These are phyloP conservation scores for Lenzites betulinus DNA, from an alignment of 768 basidiomycete genomes.

Conservation along the genomic window DNA sequence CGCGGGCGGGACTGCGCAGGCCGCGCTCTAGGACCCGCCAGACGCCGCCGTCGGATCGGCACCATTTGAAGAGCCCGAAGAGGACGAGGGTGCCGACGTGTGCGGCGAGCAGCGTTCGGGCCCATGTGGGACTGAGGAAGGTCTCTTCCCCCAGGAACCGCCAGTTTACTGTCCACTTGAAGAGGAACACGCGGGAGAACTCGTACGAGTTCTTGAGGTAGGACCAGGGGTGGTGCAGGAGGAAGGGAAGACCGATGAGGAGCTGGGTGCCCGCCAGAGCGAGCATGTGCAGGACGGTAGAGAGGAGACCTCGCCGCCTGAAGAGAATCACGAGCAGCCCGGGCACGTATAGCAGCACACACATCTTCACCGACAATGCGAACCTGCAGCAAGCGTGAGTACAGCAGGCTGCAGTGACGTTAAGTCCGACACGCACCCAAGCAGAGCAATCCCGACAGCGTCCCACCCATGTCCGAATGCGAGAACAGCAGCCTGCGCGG, in stretches of 20 bases:
- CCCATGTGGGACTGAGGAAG: constrained; percentile 69
- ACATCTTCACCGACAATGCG: constrained; percentile 96
- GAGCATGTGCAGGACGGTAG: constrained; percentile 52
- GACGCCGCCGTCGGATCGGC: constrained; percentile 68
- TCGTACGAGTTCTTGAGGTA: constrained; percentile 86
- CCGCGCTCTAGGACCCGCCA: constrained; percentile 55
- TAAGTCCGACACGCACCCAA: constrained; percentile 60
- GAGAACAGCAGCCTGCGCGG: constrained; percentile 66
- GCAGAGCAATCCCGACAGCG: constrained; percentile 63
- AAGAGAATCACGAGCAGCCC: constrained; percentile 82
- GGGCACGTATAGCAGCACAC: constrained; percentile 85
- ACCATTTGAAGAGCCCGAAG: constrained; percentile 82
- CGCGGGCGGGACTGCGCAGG: constrained; percentile 48
- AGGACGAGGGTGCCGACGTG: constrained; percentile 61
- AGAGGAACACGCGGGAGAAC: constrained; percentile 84
- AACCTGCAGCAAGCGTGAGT: constrained; percentile 42
- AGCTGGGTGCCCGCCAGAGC: constrained; percentile 52
- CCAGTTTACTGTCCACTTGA: constrained; percentile 99
- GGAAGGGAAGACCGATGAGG: constrained; percentile 70
- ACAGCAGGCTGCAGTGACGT: neutral
- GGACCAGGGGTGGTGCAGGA: constrained; percentile 54
- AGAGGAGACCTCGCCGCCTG: constrained; percentile 63
- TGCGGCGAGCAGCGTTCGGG: constrained; percentile 60
- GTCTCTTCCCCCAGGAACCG: constrained; percentile 76
- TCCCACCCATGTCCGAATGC: constrained; percentile 63